Base-by-base conservation (phyloP, 306 rosid species). In the Ammopiptanthus mongolicus region DNA sequence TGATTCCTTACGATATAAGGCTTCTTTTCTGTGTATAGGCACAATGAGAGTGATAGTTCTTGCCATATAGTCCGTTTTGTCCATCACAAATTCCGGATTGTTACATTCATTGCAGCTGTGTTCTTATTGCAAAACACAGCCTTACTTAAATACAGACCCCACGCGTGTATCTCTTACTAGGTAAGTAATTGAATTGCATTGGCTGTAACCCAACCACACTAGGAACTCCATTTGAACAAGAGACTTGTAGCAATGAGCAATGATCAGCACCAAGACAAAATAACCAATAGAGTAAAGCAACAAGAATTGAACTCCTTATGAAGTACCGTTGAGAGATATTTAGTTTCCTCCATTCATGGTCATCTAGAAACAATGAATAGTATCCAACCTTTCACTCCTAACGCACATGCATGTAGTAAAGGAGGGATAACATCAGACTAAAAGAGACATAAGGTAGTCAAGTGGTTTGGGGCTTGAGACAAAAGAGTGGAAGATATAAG, bases 21-120 rank as follows among this genome's bases (percentile, higher is more conserved):
- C 37, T 34, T 15, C 13, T 50, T 34, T 37, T 55, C 5, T 31
- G 34, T 37, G 11, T 7, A 19, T 11, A 5, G 56, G 44, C 19
- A 70, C 74, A 53, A 21, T 4, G 75, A 70, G 36, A 19, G 64
- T 34, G 37, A 53, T 59, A 59, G 60, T 73, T n/a, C n/a, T n/a
- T n/a, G n/a, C n/a, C n/a, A n/a, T n/a, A n/a, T n/a, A n/a, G n/a
- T n/a, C n/a, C n/a, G n/a, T n/a, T n/a, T n/a, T n/a, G 68, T 7
- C 48, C 28, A 61, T 36, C 15, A 31, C 22, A 62, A 62, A 36
- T 37, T 22, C 8, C 15, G 11, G 48, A 62, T 17, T 61, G 47
- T 25, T 58, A n/a, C 39, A 58, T 21, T 58, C 4, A 58, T 28
- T 11, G 64, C 19, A 14, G 64, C 8, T 12, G 17, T 13, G 11